A percentile compares a stretch with the other conserved stretches of the same genome.
Evolutionary conservation across 441 rosid species (phyloP).

Genomic region (Adansonia grandidieri): DNA sequence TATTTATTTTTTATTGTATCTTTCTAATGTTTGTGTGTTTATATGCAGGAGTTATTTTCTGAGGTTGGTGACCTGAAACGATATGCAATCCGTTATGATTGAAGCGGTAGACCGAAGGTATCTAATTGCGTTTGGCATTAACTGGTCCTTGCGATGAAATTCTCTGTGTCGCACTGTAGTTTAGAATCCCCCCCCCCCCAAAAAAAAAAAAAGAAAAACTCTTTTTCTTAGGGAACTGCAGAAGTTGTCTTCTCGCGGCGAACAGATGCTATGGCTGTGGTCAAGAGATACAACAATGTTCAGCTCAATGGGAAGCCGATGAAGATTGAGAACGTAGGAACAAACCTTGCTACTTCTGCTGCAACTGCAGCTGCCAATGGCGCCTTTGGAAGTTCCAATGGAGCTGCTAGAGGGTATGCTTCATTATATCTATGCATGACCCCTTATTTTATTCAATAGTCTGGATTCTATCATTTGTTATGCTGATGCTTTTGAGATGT

Average conservation of each 20-base stretch:
- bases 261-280: conserved; percentile 79
- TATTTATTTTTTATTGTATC: not conserved
- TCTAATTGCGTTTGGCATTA: conserved; percentile 47
- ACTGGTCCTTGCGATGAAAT: conserved; percentile 48
- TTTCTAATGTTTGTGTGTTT: conserved; percentile 1
- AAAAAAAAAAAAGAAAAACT: conserved; percentile 6
- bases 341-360: conserved; percentile 55
- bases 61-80: conserved; percentile 95
- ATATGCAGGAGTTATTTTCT: conserved; percentile 74
- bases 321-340: conserved; percentile 89
- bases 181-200: conserved; percentile 31
- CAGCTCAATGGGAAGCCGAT: conserved; percentile 93
- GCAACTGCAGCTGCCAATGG: conserved; percentile 46
- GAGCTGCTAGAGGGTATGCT: conserved; percentile 66
- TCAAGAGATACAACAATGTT: conserved; percentile 83
- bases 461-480: not conserved
- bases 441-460: not conserved
- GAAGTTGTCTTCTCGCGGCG: conserved; percentile 80
- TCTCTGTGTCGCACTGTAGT: conserved; percentile 46
- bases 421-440: not conserved
- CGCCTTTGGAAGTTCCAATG: conserved; percentile 51
- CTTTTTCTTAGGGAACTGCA: conserved; percentile 82
- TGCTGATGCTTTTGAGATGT: not conserved
- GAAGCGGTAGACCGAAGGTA: conserved; percentile 98
- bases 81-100: conserved; percentile 72